Base-by-base conservation (phyloP, 805 yeast species). In the Torulaspora quercuum region DNA sequence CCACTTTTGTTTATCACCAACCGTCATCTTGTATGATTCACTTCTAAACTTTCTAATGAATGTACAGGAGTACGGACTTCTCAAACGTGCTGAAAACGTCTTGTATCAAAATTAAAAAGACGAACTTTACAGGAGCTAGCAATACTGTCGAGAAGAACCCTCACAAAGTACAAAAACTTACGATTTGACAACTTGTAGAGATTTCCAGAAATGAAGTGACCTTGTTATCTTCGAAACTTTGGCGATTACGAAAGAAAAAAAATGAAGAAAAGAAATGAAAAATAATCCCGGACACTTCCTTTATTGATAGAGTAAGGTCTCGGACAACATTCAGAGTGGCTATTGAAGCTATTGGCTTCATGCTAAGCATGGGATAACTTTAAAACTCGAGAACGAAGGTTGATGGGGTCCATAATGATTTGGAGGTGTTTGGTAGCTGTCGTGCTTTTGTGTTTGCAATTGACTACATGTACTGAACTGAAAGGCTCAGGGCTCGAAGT, bases 1-100 rank as follows among this genome's bases (percentile, higher is more conserved):
- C 78, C 78, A 73, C 37, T 64, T 61, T 44, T 64, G 58, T 40
- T 51, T 58, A 35, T 61, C 60, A 43, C 65, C 65, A 33, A 61
- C 41, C 30, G 61, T 47, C 61, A 56, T 57, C 21, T 26, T 38
- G 31, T 20, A 23, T 26, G 30, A 24, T 22, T 25, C 21, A 11
- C 35, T 37, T 29, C 35, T 35, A 16, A 37, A 31, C 23, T 42
- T 35, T 35, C 45, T 38, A 10, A 32, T 32, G 17, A 29, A 42
- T 25, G 30, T 35, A 24, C 27, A 25, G 30, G 21, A 24, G 29
- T 17, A 22, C 25, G 28, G 22, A 22, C 17, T 33, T 25, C 19
- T 40, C 11, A 21, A 34, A 29, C 25, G 29, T 26, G 24, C 24
- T 20, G 28, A 19, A 13, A 33, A 16, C 42, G 42, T 35, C 29